Evolutionary conservation across 2,329 filamentous ascomycete genomes (phyloP), one percentile per base, ranked within the genome.

Genomic region (Orbilia quercus): DNA sequence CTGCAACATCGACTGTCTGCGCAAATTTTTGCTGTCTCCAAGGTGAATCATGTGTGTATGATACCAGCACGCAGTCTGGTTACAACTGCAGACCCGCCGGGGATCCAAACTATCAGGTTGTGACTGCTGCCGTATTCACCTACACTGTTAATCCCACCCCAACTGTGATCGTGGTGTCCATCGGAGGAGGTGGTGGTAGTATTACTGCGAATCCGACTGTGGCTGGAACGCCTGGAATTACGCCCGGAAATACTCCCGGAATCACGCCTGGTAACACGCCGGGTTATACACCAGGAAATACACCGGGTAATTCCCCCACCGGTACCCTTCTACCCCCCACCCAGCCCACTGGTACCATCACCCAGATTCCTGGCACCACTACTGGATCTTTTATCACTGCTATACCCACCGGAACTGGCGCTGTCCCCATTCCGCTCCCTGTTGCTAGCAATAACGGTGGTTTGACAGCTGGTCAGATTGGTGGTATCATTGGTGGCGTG

Each of bases 401-500:
- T 28, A 64, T 67, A 7, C 70, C 70, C 7, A 74, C 70, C 25
- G 51, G 51, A 2, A 74, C 63, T 7, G 53, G 47, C 18, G 50
- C 40, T n/a, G 70, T 63, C 31, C 42, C 45, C 25, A 57, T 69
- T 1, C 70, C 70, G n/a, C 40, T 54, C 28, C 70, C 70, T n/a
- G 60, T 74, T 53, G 59, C 58, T 38, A 25, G 50, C 36, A 62
- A 62, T 1, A 50, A 62, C 16, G 64, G 63, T 20, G 70, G 70
- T 34, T 54, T 74, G 14, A 74, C 70, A 22, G 63, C 70, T 34
- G 70, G 70, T 18, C 70, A 74, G 22, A 74, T 74, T n/a, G 70
- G 70, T 50, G 70, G 70, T 34, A 74, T 74, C 18, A 74, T 74
- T 16, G 70, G 70, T 34, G 70, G 70, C 54, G 63, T 74, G 2